phyloP scores from a whole-genome alignment of 2,329 filamentous ascomycete species.

The Penicillium sp. region DNA sequence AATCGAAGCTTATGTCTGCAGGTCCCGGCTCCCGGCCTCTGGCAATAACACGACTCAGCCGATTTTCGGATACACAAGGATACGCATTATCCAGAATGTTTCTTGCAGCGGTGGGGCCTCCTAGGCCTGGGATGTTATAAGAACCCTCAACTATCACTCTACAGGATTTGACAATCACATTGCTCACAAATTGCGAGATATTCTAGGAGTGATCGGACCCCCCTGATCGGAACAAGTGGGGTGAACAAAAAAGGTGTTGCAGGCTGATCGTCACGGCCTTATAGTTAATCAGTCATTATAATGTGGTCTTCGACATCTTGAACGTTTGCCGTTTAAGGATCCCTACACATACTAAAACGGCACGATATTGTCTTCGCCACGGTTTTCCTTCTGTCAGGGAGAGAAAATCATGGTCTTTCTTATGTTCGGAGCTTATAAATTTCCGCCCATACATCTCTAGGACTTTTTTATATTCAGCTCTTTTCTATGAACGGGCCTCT shows the following conservation, averaged over 20 bases:
- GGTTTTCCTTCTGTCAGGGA: conserved; percentile 1
- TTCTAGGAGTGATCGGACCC: conserved; percentile 1
- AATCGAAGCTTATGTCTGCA: conserved; percentile 1
- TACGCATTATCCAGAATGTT: not conserved
- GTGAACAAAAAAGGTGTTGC: conserved; percentile 1
- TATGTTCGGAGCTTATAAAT: conserved; percentile 1
- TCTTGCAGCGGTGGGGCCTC: not conserved
- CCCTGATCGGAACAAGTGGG: not conserved
- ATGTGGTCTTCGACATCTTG: conserved; percentile 1
- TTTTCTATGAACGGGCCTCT: conserved; percentile 1
- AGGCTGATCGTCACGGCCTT: not conserved
- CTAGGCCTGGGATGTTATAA: not conserved
- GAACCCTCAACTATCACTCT: conserved; percentile 1
- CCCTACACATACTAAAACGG: not conserved
- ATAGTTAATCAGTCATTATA: not conserved
- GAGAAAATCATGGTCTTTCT: conserved; percentile 1
- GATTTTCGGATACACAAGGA: conserved; percentile 1
- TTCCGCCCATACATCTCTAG: not conserved
- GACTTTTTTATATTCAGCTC: conserved; percentile 1
- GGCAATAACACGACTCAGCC: conserved; percentile 1
- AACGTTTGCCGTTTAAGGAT: not conserved
- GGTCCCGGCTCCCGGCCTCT: not conserved
- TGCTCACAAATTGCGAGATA: not conserved
- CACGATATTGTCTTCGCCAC: not conserved
- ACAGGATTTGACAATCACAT: not conserved